These are phyloP conservation scores for Rhodofomes roseus DNA, from an alignment of 1,284 basidiomycete species.

Conservation along the genomic window DNA sequence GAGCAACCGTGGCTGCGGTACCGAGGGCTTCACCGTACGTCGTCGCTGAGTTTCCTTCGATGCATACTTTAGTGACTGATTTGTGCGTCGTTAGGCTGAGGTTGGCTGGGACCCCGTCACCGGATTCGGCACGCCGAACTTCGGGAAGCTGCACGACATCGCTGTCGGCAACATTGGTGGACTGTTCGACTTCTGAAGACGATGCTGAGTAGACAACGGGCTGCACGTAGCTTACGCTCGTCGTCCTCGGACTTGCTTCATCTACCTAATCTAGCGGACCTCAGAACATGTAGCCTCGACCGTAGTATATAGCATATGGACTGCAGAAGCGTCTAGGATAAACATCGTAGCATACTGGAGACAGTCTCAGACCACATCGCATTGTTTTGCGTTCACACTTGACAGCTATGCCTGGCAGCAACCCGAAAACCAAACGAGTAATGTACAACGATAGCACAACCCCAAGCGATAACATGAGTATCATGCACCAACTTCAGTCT, in stretches of 20 bases:
- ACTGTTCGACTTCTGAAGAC: background rate
- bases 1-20: constrained; percentile 29
- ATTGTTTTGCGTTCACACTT: too few species aligned
- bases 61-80: background rate
- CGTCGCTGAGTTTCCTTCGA: background rate
- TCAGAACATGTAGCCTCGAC: background rate
- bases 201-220: background rate
- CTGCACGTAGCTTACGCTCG: background rate
- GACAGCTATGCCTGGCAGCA: too few species aligned
- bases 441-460: too few species aligned
- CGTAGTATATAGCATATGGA: background rate
- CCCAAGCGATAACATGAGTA: background rate
- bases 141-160: constrained; percentile 23
- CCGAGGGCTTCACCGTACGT: constrained; percentile 27
- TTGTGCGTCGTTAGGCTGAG: constrained; percentile 11
- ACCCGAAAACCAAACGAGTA: too few species aligned
- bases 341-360: background rate
- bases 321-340: background rate
- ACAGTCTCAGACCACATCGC: too few species aligned
- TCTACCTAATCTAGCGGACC: background rate
- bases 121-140: constrained; percentile 32
- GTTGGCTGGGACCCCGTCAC: constrained; percentile 38
- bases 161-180: background rate
- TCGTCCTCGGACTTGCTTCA: background rate
- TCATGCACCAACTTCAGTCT: constrained; percentile 29